These are phyloP conservation scores for Cladophialophora immunda DNA, from an alignment of 2,329 filamentous ascomycete genomes.

Conservation along the genomic window DNA sequence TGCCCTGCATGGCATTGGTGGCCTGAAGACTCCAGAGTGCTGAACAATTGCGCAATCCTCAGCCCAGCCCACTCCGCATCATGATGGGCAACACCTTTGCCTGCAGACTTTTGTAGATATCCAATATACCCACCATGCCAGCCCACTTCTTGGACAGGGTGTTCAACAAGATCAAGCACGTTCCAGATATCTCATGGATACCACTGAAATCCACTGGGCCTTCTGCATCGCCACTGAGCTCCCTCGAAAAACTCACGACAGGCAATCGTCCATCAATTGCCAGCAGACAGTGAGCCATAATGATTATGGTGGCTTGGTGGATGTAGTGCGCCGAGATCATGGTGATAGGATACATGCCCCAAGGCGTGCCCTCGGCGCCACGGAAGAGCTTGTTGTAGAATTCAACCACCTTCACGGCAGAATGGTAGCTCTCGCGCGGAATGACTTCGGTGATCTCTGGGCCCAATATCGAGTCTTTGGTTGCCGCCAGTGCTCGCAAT, in stretches of 20 bases:
- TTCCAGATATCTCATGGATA: conserved; percentile 42
- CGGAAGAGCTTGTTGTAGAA: conserved; percentile 45
- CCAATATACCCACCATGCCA: conserved; percentile 42
- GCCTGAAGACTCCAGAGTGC: not conserved
- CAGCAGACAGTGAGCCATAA: conserved; percentile 45
- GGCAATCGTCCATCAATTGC: conserved; percentile 43
- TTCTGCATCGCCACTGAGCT: conserved; percentile 35
- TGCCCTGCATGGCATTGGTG: not conserved
- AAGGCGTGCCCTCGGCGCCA: conserved; percentile 43
- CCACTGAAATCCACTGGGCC: conserved; percentile 40
- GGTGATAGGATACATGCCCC: conserved; percentile 45
- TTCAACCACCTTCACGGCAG: conserved; percentile 43
- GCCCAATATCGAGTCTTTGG: conserved; percentile 36
- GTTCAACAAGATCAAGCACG: conserved; percentile 41
- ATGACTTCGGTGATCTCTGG: conserved; percentile 35
- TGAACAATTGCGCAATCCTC: conserved; percentile 3
- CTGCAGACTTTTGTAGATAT: conserved; percentile 42
- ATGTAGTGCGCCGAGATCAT: conserved; percentile 47
- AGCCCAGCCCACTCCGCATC: conserved; percentile 36
- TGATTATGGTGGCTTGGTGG: conserved; percentile 44
- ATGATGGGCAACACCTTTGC: conserved; percentile 41
- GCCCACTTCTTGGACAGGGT: conserved; percentile 40
- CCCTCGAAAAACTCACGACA: conserved; percentile 39
- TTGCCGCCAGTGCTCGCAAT: conserved; percentile 38
- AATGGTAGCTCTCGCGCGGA: conserved; percentile 44